A percentile compares a stretch with the other conserved stretches of the same genome.
Conservation (phyloP, 768 basidiomycete species). For the Agaricus blazei region DNA sequence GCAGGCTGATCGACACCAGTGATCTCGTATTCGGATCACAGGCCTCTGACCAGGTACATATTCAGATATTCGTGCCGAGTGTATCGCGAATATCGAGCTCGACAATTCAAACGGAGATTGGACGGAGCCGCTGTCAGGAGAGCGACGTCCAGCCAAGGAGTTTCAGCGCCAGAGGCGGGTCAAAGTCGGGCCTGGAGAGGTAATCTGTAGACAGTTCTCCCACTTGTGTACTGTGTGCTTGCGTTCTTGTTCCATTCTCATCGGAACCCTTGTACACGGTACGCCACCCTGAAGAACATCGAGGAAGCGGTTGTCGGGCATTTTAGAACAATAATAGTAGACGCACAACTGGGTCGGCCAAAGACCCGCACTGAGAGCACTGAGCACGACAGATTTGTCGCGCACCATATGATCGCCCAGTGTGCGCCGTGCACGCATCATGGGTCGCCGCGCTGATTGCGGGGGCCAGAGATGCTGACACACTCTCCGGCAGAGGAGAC, state of each 20-base stretch:
- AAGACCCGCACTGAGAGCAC: too few relatives aligned
- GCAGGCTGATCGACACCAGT: too few relatives aligned
- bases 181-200: background rate
- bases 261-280: background rate
- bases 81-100: too few relatives aligned
- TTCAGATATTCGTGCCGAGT: background rate
- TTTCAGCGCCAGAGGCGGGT: background rate
- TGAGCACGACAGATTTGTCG: too few relatives aligned
- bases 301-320: background rate
- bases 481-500: too few relatives aligned
- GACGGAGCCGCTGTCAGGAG: background rate
- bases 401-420: too few relatives aligned
- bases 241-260: background rate
- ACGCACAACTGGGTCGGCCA: too few relatives aligned
- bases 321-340: too few relatives aligned
- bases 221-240: background rate
- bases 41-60: background rate
- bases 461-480: background rate
- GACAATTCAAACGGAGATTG: background rate
- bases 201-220: background rate
- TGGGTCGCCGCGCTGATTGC: conserved; percentile 9
- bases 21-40: too few relatives aligned
- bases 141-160: background rate
- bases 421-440: background rate
- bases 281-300: background rate